Base-by-base conservation (phyloP, 805 yeast species). In the Wickerhamiella nectarea region DNA sequence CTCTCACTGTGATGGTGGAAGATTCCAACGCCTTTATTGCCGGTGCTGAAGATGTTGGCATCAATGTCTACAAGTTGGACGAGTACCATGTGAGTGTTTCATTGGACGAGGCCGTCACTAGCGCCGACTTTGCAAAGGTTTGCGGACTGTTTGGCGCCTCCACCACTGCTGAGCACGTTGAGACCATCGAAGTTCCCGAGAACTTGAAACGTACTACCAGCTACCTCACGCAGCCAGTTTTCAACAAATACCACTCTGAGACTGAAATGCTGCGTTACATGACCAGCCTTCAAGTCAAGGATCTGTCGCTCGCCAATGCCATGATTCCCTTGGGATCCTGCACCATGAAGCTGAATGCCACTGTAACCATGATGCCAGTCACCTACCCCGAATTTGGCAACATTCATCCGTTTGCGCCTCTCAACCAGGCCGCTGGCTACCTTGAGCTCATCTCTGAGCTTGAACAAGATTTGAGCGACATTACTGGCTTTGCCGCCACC, bases 311-410 rank as follows among this genome's bases (percentile, higher is more conserved):
- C 47, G 95, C 97, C 9, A 81, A 86, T 57, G 82, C 96, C 4
- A 91, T 91, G 98, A 91, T 91, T 49, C 93, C 98, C 18, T 71
- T 91, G 50, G 98, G 98, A 20, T 84, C 95, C 6, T 91, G 98
- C 69, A 91, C 98, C 15, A 91, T 91, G 98, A 91, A 91, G 63
- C 72, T 91, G 57, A 91, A 91, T 59, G 80, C 95, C 43, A 89
- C 97, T 1, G 93, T 86, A 7, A 89, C 85, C 59, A 91, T 91
- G 97, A 73, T 76, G 49, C 91, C 97, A 37, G 70, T 91, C 43
- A 79, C 95, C 3, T 86, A 95, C 81, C 95, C 95, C 18, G 94
- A 91, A 52, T 87, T 91, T 62, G 73, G 79, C 34, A 71, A 75
- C 19, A 69, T 91, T 40, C 98, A 91, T 61, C 98, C 98, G 20